A percentile compares a stretch with the other conserved stretches of the same genome.
phyloP scores from a whole-genome alignment of 2,329 filamentous ascomycete species.

The Phaeoacremonium minimum region DNA sequence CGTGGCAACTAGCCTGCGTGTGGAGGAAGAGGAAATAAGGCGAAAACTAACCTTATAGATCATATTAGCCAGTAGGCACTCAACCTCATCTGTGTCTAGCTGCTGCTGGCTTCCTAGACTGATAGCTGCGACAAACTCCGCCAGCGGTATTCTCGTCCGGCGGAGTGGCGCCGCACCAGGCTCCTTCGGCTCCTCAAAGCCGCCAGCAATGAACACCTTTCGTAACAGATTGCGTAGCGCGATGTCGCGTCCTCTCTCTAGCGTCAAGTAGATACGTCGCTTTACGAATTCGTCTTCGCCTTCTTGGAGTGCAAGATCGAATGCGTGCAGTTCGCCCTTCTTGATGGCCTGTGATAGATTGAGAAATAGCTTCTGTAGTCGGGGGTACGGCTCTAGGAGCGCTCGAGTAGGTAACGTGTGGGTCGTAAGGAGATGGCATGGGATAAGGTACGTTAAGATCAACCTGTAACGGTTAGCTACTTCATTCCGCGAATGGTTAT shows the following conservation, averaged over 20 bases:
- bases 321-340: conserved; percentile 74
- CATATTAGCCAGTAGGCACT: conserved; percentile 91
- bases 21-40: neutral
- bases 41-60: conserved; percentile 79
- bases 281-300: conserved; percentile 93
- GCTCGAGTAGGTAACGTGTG: conserved; percentile 73
- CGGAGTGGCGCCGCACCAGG: conserved; percentile 57
- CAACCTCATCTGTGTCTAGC: conserved; percentile 87
- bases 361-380: conserved; percentile 71
- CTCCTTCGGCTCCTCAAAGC: conserved; percentile 74
- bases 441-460: conserved; percentile 92
- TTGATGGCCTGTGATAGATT: conserved; percentile 78
- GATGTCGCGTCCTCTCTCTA: conserved; percentile 89
- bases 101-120: conserved; percentile 64
- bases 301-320: conserved; percentile 74
- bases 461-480: conserved; percentile 47
- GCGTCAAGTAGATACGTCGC: conserved; percentile 86
- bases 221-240: conserved; percentile 86
- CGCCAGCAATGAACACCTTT: conserved; percentile 83
- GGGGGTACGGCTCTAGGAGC: conserved; percentile 72
- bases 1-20: no score
- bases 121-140: conserved; percentile 82
- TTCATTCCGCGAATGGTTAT: conserved; percentile 1
- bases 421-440: conserved; percentile 83
- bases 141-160: conserved; percentile 74